A percentile compares a stretch with the other conserved stretches of the same genome.
phyloP scores from a whole-genome alignment of 306 rosid genomes.

The Macrotyloma uniflorum region DNA sequence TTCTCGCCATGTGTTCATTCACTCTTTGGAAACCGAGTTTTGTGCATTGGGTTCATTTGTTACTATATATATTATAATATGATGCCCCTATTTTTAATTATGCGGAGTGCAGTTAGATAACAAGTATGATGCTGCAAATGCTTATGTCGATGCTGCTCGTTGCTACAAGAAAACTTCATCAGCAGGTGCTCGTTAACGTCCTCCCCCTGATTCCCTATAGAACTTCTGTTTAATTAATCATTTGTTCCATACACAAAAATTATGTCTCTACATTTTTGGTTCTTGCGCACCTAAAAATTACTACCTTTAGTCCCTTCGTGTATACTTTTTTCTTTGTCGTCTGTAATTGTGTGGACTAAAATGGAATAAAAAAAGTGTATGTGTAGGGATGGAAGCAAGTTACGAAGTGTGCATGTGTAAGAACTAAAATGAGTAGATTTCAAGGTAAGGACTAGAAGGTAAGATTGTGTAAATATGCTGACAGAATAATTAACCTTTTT shows the following conservation, averaged over 20 bases:
- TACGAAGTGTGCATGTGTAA: not conserved
- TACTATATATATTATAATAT: not conserved
- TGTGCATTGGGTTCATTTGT: not conserved
- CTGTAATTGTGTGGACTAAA: not conserved
- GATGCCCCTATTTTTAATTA: not conserved
- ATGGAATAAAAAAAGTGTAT: not conserved
- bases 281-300: not conserved
- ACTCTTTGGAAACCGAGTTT: not conserved
- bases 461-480: not conserved
- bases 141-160: constrained; percentile 54
- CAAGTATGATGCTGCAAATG: constrained; percentile 60
- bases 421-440: not conserved
- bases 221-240: not conserved
- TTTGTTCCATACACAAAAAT: not conserved
- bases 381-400: not conserved
- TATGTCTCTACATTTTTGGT: not conserved
- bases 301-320: not conserved
- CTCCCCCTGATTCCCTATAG: not conserved
- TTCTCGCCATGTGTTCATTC: not conserved
- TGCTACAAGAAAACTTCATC: constrained; percentile 58
- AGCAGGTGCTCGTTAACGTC: constrained; percentile 41
- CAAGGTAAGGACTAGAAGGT: not conserved
- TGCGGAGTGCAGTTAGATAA: constrained; percentile 44
- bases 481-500: not conserved
- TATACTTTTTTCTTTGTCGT: not conserved